These are phyloP conservation scores for Globisporangium splendens DNA, from an alignment of 352 stramenopile genomes.

Conservation along the genomic window DNA sequence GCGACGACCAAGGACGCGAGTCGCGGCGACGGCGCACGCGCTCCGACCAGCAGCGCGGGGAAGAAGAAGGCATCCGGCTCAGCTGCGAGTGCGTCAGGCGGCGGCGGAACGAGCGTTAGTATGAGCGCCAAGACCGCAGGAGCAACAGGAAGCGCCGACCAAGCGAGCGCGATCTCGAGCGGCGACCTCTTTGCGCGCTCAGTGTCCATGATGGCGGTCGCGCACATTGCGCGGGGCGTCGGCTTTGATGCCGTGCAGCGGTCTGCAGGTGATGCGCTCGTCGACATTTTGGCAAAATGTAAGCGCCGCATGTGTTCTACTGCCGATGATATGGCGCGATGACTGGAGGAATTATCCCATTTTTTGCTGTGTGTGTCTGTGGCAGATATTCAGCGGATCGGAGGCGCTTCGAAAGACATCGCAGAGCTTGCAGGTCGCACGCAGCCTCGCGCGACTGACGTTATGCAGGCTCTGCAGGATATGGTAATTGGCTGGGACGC, in stretches of 20 bases:
- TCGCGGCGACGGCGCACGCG: background rate
- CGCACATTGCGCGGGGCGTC: slow-evolving; percentile 40
- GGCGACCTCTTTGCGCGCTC: slow-evolving; percentile 46
- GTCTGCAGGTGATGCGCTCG: slow-evolving; percentile 42
- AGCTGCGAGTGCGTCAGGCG: background rate
- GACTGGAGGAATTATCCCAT: too few relatives aligned
- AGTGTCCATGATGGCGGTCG: slow-evolving; percentile 46
- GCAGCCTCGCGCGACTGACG: slow-evolving; percentile 43
- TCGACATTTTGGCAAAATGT: slow-evolving; percentile 56
- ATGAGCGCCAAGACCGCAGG: slow-evolving; percentile 31
- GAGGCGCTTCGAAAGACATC: slow-evolving; percentile 41
- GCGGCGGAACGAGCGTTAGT: slow-evolving; percentile 36
- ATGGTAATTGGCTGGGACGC: slow-evolving; percentile 16
- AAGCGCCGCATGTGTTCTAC: slow-evolving; percentile 7
- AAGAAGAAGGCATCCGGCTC: slow-evolving; percentile 19
- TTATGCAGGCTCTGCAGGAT: slow-evolving; percentile 43
- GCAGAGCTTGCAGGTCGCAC: slow-evolving; percentile 51
- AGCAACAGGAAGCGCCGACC: slow-evolving; percentile 16
- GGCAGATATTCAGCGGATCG: slow-evolving; percentile 53
- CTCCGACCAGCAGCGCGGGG: slow-evolving; percentile 12
- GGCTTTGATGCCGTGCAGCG: slow-evolving; percentile 57
- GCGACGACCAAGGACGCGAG: background rate
- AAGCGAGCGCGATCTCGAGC: slow-evolving; percentile 20
- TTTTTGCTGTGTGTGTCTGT: slow-evolving; percentile 1
- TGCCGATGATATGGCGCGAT: background rate